Evolutionary conservation across 345 rosid species (phyloP), one percentile per base, ranked within the genome.

Genomic region (Eutrema japonicum): DNA sequence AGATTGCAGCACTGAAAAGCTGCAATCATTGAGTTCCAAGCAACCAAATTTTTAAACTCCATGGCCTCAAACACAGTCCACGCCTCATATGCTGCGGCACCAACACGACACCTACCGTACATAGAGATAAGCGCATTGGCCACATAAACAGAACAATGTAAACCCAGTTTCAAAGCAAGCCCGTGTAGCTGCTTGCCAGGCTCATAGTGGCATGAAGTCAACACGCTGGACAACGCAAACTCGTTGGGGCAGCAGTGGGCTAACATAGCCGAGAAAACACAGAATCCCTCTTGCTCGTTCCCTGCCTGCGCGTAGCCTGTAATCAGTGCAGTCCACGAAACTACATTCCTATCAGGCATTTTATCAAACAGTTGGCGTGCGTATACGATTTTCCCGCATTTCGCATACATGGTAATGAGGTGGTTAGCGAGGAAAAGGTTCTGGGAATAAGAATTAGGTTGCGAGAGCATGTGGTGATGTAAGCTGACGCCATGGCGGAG

Each of bases 21-120:
- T 3, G 93, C 85, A 76, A 89, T 81, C 90, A 90, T 86, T 5
- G 97, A 89, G 58, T 93, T 90, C 96, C 98, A 90, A 58, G 97
- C 81, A 42, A 87, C 83, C 52, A 77, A 58, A 80, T 82, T 89
- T 56, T 80, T 78, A 30, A 56, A 63, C 76, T 66, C 66, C 78
- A 93, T 61, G 3, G 74, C 65, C 60, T 80, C 79, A 78, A 90
- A 93, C 68, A 91, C 83, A 57, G 67, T 80, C 86, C 87, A 87
- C 37, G 89, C 98, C 78, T 86, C 89, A 54, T 75, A 80, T 8
- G 65, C 68, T 13, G 62, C 65, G 3, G 41, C 45, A 32, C 43
- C 57, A 22, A 54, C 61, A 40, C 29, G 56, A 60, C 75, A 66
- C 80, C 70, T 87, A 71, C 93, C 64, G 50, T 90, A 91, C 93